Conservation (phyloP, 2,329 filamentous ascomycete genomes). For the Ophiostoma triangulosporum region DNA sequence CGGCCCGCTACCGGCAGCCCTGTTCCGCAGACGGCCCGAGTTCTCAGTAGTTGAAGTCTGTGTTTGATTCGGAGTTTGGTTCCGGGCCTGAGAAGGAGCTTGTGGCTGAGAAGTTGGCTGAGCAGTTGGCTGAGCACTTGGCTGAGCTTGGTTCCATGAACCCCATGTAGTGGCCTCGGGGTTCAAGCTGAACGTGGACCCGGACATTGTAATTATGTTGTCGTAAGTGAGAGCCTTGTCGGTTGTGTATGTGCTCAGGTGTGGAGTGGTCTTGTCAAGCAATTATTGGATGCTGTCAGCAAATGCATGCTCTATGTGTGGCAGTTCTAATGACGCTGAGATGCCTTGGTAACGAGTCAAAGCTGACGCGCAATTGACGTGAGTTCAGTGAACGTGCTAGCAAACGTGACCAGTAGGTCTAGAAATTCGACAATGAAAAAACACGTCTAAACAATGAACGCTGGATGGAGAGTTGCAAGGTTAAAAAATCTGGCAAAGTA, state of each 20-base stretch:
- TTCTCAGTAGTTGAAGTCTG: background rate
- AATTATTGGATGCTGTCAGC: background rate
- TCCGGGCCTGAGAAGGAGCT: too few species aligned
- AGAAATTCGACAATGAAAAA: too few species aligned
- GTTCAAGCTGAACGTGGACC: background rate
- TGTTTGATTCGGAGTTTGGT: background rate
- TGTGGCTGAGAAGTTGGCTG: too few species aligned
- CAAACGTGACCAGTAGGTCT: too few species aligned
- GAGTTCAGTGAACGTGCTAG: too few species aligned
- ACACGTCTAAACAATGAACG: too few species aligned
- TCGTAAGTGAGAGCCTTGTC: background rate
- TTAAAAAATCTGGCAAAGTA: too few species aligned
- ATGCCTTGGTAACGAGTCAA: too few species aligned
- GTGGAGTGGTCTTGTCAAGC: constrained; percentile 1
- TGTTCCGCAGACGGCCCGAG: background rate
- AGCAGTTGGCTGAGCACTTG: background rate
- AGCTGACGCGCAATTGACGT: too few species aligned
- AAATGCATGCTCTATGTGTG: background rate
- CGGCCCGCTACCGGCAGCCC: background rate
- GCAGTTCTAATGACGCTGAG: too few species aligned
- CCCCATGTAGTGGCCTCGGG: constrained; percentile 3
- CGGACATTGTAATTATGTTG: background rate
- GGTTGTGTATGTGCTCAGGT: constrained; percentile 22
- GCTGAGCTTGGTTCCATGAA: background rate
- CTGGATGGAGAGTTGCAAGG: too few species aligned